phyloP scores from a whole-genome alignment of 2,329 filamentous ascomycete genomes.

The Alternaria panax region DNA sequence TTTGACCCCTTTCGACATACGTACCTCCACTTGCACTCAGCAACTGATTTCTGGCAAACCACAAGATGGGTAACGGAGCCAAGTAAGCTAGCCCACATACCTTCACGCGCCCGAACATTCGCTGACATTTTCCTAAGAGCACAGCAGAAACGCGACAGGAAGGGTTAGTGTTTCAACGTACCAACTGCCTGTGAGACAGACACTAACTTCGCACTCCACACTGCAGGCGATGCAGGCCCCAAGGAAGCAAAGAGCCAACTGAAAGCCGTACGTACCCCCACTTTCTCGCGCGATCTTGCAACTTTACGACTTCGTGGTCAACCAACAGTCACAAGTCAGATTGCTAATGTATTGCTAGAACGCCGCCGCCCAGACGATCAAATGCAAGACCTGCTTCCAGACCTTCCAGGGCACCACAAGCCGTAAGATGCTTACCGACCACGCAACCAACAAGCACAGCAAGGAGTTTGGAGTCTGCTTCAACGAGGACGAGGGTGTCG shows the following conservation, averaged over 20 bases:
- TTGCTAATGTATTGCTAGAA: conserved; percentile 60
- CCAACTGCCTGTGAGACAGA: conserved; percentile 37
- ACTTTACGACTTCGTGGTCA: not conserved
- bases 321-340: not conserved
- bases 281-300: not conserved
- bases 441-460: conserved; percentile 79
- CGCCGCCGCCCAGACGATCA: conserved; percentile 75
- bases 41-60: conserved; percentile 28
- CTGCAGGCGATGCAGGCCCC: conserved; percentile 1
- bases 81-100: conserved; percentile 34
- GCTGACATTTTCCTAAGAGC: conserved; percentile 40
- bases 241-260: conserved; percentile 6
- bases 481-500: conserved; percentile 44
- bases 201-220: not conserved
- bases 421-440: conserved; percentile 73
- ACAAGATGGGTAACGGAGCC: conserved; percentile 49
- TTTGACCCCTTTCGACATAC: conserved; percentile 11
- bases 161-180: conserved; percentile 23
- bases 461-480: conserved; percentile 77
- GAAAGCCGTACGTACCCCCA: conserved; percentile 38
- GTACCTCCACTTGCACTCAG: conserved; percentile 19
- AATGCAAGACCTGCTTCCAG: conserved; percentile 78
- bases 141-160: conserved; percentile 50
- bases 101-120: not conserved
- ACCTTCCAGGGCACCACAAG: conserved; percentile 82